Evolutionary conservation across 768 basidiomycete genomes (phyloP), one percentile per base, ranked within the genome.

Genomic region (Candolleomyces eurysporus): DNA sequence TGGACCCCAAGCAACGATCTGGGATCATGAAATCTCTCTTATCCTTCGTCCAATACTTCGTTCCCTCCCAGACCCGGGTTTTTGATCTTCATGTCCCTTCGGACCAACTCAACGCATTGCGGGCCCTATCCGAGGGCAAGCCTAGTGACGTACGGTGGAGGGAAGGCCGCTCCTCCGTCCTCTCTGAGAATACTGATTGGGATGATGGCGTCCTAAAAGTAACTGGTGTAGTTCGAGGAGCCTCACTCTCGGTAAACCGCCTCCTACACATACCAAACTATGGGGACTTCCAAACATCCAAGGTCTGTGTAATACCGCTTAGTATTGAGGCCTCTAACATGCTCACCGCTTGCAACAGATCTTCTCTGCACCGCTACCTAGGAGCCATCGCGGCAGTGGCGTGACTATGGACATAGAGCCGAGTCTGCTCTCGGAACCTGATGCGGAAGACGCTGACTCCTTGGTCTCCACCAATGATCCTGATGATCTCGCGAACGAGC

Each of bases 11-110:
- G 75, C 76, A 84, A 36, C 85, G 85, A 32, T 68, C 84, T 1
- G 84, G 84, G 17, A 82, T 94, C 51, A 76, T 93, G 59, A 95
- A 93, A 76, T 97, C 94, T 1, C 80, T 98, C 5, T 82, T 96
- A 9, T 97, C 95, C 10, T 99, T 98, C 79, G 87, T 96, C 60
- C 89, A 89, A 64, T 98, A 98, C 75, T 99, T 98, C 73, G 91
- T 92, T 62, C 96, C 96, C 2, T 80, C 83, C 22, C 90, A 95
- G 67, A 76, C 81, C 8, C 82, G 88, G 39, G 81, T 98, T 0
- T 91, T 87, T 68, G 93, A 95, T 73, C 73, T 94, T 50, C 79
- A 85, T 58, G 72, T 75, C 0, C 67, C 79, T 22, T 79, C 89
- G 5, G 94, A 96, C 67, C 76, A 83, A 10, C 71, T 91, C 16